Base-by-base conservation (phyloP, 2,329 filamentous ascomycete species). In the Rutstroemia sp. region DNA sequence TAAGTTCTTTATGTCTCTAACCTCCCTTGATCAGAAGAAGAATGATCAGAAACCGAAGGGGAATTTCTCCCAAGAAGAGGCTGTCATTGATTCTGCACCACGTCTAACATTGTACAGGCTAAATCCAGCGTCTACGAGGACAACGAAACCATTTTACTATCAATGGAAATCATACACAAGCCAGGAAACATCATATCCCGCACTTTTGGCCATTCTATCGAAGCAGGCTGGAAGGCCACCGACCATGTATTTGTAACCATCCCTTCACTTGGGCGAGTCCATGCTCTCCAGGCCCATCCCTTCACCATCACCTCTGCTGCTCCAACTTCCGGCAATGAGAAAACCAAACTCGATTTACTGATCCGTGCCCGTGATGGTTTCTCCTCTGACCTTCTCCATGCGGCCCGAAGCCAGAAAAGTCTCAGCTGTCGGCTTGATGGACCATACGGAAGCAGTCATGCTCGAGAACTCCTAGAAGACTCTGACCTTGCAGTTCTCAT, bases 241-340 rank as follows among this genome's bases (percentile, higher is more conserved):
- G 80, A 85, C 63, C 84, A 87, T 66, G 75, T 85, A 49, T 87
- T 87, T 68, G 66, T 87, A 56, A 79, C 79, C 1, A 70, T 86
- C 0, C 82, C 83, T 0, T 71, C 70, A 0, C 73, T 87, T 5
- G 77, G 77, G 2, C 68, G 70, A 3, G 76, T 73, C 54, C 77
- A 84, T 63, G 65, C 71, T 2, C 65, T 84, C 1, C 83, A 87
- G 68, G 75, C 82, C 0, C 83, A 87, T 64, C 84, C 83, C 0
- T 87, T 87, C 68, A 86, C 82, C 8, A 84, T 87, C 54, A 78
- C 82, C 16, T 86, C 83, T 2, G 76, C 77, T 0, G 81, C 81
- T 9, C 78, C 80, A 1, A 59, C 59, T 19, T 53, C 58, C 16
- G 57, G 57, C 23, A 60, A 70, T n/a, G 61, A 64, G 12, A 76